Base-by-base conservation (phyloP, 208 protist genomes). In the Wallacemonas sp. region DNA sequence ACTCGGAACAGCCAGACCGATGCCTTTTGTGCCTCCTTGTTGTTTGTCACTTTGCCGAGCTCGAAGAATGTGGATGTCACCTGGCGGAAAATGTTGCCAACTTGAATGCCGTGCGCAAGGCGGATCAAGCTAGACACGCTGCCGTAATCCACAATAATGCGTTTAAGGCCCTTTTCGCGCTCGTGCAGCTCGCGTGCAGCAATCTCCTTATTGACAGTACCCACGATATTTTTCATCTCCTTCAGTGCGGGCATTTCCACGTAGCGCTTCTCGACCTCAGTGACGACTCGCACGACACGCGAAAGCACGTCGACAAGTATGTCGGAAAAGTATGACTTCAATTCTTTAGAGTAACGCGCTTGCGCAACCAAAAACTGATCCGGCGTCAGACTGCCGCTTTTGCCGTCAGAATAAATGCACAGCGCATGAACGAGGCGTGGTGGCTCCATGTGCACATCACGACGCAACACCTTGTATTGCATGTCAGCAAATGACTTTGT, bases 151-250 rank as follows among this genome's bases (percentile, higher is more conserved):
- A 93, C 84, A n/a, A 94, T 75, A 17, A 88, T 78, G 0, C 79
- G 73, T 45, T 97, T 97, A n/a, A 91, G 76, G 27, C 79, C 68
- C 49, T 82, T 79, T 66, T 91, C 77, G 30, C 62, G 30, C 47
- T 84, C 70, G 31, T 68, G 77, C 36, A 92, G 70, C 44, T 94
- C 78, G 22, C 79, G 65, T 31, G 84, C 75, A 12, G 79, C 77
- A 33, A 94, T 82, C 47, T 94, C 86, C 80, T 93, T 96, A 36
- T 90, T 94, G 33, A 96, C 94, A 39, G 79, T 81, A n/a, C 88
- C 84, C 22, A 79, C 70, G 4, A 73, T 69, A 22, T 66, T 27
- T 26, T 81, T 81, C 15, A 76, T 67, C 14, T 78, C 75, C 26
- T 72, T 72, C 56, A 86, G 33, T 17, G 68, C 12, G 19, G 75